phyloP scores from a whole-genome alignment of 306 rosid species.

The Medicago arabica region DNA sequence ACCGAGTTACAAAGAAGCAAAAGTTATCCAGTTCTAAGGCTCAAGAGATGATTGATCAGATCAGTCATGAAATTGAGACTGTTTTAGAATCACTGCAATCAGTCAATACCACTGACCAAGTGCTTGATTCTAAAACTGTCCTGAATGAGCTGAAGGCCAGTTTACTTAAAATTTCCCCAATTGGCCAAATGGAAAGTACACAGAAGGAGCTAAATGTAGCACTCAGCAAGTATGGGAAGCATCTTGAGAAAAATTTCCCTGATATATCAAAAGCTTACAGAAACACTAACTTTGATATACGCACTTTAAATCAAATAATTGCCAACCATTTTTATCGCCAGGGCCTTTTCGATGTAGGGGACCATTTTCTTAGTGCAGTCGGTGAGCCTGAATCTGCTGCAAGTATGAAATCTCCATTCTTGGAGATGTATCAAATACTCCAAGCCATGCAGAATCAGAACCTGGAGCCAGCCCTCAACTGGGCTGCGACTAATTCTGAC shows the following conservation, averaged over 20 bases:
- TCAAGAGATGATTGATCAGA: conserved; percentile 74
- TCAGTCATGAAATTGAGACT: conserved; percentile 62
- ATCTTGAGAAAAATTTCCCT: conserved; percentile 78
- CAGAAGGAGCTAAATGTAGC: conserved; percentile 86
- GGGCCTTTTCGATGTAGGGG: conserved; percentile 85
- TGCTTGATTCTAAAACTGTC: conserved; percentile 45
- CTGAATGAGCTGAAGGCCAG: conserved; percentile 66
- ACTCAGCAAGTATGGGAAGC: conserved; percentile 78
- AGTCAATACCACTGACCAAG: conserved; percentile 38
- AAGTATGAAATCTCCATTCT: conserved; percentile 65
- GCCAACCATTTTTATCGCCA: conserved; percentile 83
- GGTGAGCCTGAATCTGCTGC: conserved; percentile 67
- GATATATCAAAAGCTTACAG: conserved; percentile 94
- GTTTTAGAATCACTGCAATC: conserved; percentile 69
- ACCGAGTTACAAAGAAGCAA: conserved; percentile 77
- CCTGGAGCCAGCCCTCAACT: conserved; percentile 82
- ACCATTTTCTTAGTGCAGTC: conserved; percentile 66
- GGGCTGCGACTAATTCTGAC: conserved; percentile 70
- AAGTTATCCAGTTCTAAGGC: conserved; percentile 69
- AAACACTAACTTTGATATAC: conserved; percentile 66
- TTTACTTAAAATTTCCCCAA: conserved; percentile 64
- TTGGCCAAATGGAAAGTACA: conserved; percentile 66
- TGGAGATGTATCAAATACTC: conserved; percentile 81
- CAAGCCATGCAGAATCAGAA: conserved; percentile 72
- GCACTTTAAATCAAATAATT: conserved; percentile 69